Base-by-base conservation (phyloP, 2,329 filamentous ascomycete genomes). In the Dactylellina drechsleri region DNA sequence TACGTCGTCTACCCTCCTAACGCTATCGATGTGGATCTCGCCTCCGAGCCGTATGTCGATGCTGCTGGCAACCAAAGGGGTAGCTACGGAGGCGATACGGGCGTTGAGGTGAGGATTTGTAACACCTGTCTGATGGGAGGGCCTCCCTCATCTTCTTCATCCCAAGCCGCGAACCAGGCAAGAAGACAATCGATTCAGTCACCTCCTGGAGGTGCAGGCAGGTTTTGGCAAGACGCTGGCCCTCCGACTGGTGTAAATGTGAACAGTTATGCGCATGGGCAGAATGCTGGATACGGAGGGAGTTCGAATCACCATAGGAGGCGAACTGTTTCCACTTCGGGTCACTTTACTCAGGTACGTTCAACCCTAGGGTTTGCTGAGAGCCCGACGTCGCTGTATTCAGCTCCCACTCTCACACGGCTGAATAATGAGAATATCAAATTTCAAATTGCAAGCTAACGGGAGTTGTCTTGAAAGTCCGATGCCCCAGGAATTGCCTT, bases 1-100 rank as follows among this genome's bases (percentile, higher is more conserved):
- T 79, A 77, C 53, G 77, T 80, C 16, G 79, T 80, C 15, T 75
- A 75, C 16, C 78, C 78, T 41, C 77, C 79, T 1, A 60, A 59
- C 26, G 43, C 66, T n/a, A 52, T 61, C n/a, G 60, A 66, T 36
- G 13, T 54, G 45, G 57, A 71, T 15, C 45, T 66, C 26, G 28
- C 56, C 53, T 10, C 60, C 41, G 18, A 77, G 54, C 60, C 61
- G 3, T 62, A 57, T n/a, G 23, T 62, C 16, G 66, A 70, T 18
- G 23, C 58, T 28, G 26, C 43, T 28, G 65, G 62, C 13, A 65
- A 56, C 45, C 56, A 65, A 36, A 59, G 59, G 54, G 26, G 52
- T 31, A 70, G 66, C 36, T 70, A 68, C 15, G 76, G 59, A 20
- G 76, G 77, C 28, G 77, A 78, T 43, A 68, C 76, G 4, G 77